These are phyloP conservation scores for Rhynchospora tenuis DNA, from an alignment of 176 grass and related monocot genomes.

Conservation along the genomic window DNA sequence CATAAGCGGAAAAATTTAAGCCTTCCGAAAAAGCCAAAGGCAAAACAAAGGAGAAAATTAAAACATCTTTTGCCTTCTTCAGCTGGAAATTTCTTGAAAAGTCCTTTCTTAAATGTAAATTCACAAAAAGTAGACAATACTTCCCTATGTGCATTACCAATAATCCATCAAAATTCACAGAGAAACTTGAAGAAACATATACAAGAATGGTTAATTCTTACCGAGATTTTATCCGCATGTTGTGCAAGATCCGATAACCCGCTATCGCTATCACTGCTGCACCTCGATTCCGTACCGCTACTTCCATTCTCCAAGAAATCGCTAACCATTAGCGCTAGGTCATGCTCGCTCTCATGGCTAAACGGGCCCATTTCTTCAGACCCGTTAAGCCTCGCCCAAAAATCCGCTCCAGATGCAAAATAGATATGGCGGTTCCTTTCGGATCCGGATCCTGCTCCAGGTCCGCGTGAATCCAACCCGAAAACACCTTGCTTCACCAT, in stretches of 20 bases:
- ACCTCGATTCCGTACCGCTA: slow-evolving; percentile 51
- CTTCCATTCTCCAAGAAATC: slow-evolving; percentile 82
- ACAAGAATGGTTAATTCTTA: neutral
- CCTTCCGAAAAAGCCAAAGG: neutral
- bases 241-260: slow-evolving; percentile 68
- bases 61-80: neutral
- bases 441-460: slow-evolving; percentile 7
- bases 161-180: neutral
- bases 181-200: neutral
- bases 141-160: neutral
- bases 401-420: slow-evolving; percentile 29
- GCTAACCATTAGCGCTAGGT: slow-evolving; percentile 71
- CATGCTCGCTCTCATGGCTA: slow-evolving; percentile 83
- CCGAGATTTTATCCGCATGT: slow-evolving; percentile 63
- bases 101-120: neutral
- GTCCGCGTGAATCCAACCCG: slow-evolving; percentile 26
- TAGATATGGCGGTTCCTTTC: slow-evolving; percentile 29
- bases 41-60: neutral
- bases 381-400: slow-evolving; percentile 12
- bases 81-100: neutral
- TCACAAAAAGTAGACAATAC: neutral
- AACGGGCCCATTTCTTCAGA: slow-evolving; percentile 17
- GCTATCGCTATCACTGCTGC: slow-evolving; percentile 70
- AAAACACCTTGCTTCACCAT: slow-evolving; percentile 31
- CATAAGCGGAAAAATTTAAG: neutral